Conservation (phyloP, 2,329 filamentous ascomycete species). For the Polytolypa hystricis region DNA sequence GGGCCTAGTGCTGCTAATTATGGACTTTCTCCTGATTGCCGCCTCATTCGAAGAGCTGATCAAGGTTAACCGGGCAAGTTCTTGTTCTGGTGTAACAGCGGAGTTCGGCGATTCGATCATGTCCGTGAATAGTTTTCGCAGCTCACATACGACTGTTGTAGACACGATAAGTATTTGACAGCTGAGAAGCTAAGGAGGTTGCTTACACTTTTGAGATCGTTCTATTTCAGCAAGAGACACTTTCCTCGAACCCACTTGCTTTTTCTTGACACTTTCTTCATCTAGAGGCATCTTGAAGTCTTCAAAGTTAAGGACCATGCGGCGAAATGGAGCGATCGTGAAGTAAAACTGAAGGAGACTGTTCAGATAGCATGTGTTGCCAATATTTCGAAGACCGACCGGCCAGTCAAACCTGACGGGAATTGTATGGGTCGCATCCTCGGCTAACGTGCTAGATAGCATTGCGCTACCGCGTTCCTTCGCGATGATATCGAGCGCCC, state of each 20-base stretch:
- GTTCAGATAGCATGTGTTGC: constrained; percentile 97
- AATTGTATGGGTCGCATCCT: constrained; percentile 19
- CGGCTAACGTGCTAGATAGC: constrained; percentile 25
- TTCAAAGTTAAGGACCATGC: constrained; percentile 69
- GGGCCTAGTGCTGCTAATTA: constrained; percentile 24
- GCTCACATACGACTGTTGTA: constrained; percentile 60
- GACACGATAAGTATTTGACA: constrained; percentile 3
- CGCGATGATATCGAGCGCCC: constrained; percentile 39
- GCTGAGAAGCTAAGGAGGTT: constrained; percentile 6
- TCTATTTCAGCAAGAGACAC: constrained; percentile 48
- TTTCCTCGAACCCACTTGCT: constrained; percentile 64
- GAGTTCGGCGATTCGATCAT: constrained; percentile 53
- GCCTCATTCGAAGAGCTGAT: constrained; percentile 48
- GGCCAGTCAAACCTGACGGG: constrained; percentile 48
- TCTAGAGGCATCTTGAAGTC: constrained; percentile 56
- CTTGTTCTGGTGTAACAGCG: constrained; percentile 59
- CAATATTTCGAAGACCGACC: constrained; percentile 82
- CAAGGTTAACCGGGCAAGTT: constrained; percentile 70
- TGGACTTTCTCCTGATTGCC: constrained; percentile 38
- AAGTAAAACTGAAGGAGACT: constrained; percentile 93
- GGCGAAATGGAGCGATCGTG: constrained; percentile 68
- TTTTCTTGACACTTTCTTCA: constrained; percentile 51
- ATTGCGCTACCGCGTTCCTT: constrained; percentile 30
- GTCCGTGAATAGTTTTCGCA: constrained; percentile 58
- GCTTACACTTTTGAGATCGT: constrained; percentile 63